Conservation (phyloP, 225 moss, liverwort and hornwort genomes). For the Pleurozium schreberi region DNA sequence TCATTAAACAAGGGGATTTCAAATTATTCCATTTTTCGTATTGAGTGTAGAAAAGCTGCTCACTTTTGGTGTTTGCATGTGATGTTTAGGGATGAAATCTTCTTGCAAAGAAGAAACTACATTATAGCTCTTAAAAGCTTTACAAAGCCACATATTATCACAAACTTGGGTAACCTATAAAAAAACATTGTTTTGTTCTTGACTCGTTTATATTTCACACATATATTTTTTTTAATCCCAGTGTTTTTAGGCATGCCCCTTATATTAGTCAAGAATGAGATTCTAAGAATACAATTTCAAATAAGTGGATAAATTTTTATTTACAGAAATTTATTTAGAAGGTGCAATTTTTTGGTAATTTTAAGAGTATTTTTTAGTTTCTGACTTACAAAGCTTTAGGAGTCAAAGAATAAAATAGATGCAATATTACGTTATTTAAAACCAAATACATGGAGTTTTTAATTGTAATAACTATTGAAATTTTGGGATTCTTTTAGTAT, state of each 20-base stretch:
- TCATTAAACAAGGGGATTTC: no score
- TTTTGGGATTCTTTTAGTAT: neutral
- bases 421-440: neutral
- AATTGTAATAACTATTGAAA: neutral
- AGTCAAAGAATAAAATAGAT: neutral
- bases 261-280: no score
- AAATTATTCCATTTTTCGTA: no score
- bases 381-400: neutral
- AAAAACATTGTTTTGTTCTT: neutral
- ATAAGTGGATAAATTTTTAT: neutral
- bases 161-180: neutral
- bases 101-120: neutral
- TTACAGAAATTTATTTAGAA: neutral
- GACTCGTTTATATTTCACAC: accelerated
- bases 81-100: no score
- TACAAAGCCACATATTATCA: neutral
- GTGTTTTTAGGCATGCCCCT: neutral
- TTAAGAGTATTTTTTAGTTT: neutral
- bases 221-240: neutral
- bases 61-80: no score
- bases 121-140: neutral
- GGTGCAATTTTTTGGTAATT: neutral
- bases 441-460: accelerated
- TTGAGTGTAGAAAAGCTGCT: no score
- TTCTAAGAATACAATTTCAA: neutral